phyloP scores from a whole-genome alignment of 441 rosid species.

The Adansonia rubrostipa region DNA sequence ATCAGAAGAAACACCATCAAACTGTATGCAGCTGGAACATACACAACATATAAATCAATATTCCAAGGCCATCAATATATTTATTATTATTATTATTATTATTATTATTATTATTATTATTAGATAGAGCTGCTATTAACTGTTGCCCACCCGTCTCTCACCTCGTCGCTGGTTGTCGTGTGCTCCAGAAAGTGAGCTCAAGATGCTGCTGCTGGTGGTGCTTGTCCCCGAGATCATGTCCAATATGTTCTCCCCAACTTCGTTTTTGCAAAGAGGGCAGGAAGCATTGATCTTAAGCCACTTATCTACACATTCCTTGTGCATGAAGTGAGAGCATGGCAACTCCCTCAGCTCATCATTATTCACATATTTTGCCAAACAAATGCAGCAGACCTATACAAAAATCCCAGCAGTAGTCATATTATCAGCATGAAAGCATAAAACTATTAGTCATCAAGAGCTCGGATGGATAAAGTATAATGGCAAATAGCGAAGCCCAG shows the following conservation, averaged over 20 bases:
- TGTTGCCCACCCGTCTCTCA: constrained; percentile 46
- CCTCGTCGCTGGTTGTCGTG: constrained; percentile 40
- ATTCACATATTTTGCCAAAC: constrained; percentile 89
- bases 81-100: neutral
- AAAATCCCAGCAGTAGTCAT: neutral
- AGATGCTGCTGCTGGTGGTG: constrained; percentile 32
- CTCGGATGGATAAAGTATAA: neutral
- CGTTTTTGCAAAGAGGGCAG: constrained; percentile 94
- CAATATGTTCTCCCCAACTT: constrained; percentile 67
- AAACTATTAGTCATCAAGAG: neutral
- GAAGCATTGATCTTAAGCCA: constrained; percentile 94
- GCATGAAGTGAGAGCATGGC: constrained; percentile 86
- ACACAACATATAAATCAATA: constrained; percentile 12
- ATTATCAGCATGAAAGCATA: too few species aligned
- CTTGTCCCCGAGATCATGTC: constrained; percentile 44
- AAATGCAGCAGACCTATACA: constrained; percentile 90
- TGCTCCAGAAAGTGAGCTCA: constrained; percentile 47
- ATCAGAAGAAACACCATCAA: constrained; percentile 27
- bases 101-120: too few species aligned
- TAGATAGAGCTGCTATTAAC: constrained; percentile 33
- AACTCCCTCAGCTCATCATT: constrained; percentile 92
- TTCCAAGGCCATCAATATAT: constrained; percentile 24
- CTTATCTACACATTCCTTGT: constrained; percentile 93
- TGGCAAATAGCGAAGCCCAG: neutral
- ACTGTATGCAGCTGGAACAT: constrained; percentile 26